Evolutionary conservation across 805 yeast genomes (phyloP).

Genomic region (Candida vaughaniae): DNA sequence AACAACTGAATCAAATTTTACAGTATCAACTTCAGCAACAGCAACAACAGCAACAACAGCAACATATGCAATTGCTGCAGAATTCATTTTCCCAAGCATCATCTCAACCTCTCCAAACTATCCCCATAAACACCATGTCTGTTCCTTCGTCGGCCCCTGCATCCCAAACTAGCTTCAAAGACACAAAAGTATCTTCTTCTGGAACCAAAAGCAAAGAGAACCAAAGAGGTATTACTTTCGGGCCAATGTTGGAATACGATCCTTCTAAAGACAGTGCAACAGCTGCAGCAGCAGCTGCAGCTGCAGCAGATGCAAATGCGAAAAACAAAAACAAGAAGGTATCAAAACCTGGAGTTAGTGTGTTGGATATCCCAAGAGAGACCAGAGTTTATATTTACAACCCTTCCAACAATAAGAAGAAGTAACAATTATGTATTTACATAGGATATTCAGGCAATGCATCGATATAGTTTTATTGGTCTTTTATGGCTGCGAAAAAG

Average conservation of each 20-base stretch:
- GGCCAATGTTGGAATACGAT: conserved; percentile 41
- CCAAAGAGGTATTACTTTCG: conserved; percentile 29
- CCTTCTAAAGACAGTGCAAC: conserved; percentile 31
- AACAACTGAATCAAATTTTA: conserved; percentile 1
- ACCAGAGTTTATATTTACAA: conserved; percentile 34
- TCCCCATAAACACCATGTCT: conserved; percentile 7
- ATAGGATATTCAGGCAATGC: background rate
- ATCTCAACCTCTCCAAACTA: conserved; percentile 8
- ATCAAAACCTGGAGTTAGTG: conserved; percentile 19
- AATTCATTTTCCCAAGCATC: background rate
- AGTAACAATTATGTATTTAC: too few species aligned
- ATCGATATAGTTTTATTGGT: background rate
- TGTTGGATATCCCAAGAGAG: conserved; percentile 30
- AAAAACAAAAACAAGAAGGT: conserved; percentile 14
- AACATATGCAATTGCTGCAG: conserved; percentile 8
- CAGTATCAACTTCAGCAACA: conserved; percentile 12
- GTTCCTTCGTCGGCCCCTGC: conserved; percentile 14
- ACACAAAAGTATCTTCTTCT: background rate
- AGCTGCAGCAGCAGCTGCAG: conserved; percentile 10
- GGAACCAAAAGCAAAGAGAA: conserved; percentile 8
- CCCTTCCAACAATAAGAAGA: conserved; percentile 25
- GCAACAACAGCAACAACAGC: conserved; percentile 12
- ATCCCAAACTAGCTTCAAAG: conserved; percentile 20
- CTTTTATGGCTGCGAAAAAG: too few species aligned
- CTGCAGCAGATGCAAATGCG: conserved; percentile 3